Base-by-base conservation (phyloP, 176 grass and related monocot species). In the Hordeum marinum region DNA sequence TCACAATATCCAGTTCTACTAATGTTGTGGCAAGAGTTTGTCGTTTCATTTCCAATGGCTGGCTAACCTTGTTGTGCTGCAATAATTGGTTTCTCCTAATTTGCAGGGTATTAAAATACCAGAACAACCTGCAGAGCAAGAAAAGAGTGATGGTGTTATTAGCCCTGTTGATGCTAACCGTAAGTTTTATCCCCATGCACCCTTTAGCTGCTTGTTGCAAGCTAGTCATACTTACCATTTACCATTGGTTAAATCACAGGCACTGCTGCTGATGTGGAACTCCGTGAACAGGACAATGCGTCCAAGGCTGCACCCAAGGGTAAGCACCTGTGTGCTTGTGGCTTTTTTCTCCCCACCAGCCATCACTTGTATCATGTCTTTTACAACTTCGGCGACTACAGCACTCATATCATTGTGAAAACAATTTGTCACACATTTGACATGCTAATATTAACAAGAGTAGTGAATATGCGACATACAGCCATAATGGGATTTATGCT, bases 61-160 rank as follows among this genome's bases (percentile, higher is more conserved):
- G 63, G 11, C 7, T 27, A 50, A 52, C 10, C 50, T 42, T 52
- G 15, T 18, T 52, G 15, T 24, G 68, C 12, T 86, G 32, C 75
- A 80, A 75, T 85, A 66, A 73, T 67, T 81, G 4, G 32, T 42
- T 68, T 20, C 7, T 13, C 13, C 61, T 18, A 66, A 60, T 18
- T 83, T 85, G 26, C 71, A 98, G 96, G 86, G 72, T 52, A 52
- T 52, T 52, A 18, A 52, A 52, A 52, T 52, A 75, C 61, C 86
- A 77, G 91, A 92, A 36, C 79, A 83, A 58, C 59, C 68, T 36
- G 45, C 87, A 75, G 96, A 98, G 25, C 91, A 94, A 85, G 93
- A 95, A 82, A 98, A 94, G 78, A 95, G 89, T 84, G 93, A 18
- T 52, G 48, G 82, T 89, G 87, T 92, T 72, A 92, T 98, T 70